Conservation (phyloP, 2,329 filamentous ascomycete genomes). For the Botrytis hyacinthi region DNA sequence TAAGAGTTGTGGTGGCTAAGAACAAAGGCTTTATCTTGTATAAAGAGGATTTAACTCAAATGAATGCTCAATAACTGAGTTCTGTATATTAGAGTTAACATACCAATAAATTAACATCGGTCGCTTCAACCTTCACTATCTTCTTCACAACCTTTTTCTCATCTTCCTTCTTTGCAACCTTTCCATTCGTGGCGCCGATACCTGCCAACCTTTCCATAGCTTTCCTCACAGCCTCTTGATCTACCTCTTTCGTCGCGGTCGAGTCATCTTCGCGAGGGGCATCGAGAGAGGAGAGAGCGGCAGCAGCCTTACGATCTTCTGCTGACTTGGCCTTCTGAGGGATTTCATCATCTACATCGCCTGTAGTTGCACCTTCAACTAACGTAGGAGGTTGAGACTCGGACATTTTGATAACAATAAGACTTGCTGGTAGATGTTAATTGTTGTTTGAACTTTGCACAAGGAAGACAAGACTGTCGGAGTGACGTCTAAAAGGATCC, state of each 20-base stretch:
- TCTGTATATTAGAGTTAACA: conserved; percentile 35
- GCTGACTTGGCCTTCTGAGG: conserved; percentile 57
- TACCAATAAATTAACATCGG: conserved; percentile 69
- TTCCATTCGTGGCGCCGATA: conserved; percentile 35
- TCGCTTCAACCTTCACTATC: conserved; percentile 68
- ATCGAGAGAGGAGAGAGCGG: conserved; percentile 70
- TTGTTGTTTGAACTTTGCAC: background rate
- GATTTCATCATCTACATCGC: conserved; percentile 58
- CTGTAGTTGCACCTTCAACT: conserved; percentile 58
- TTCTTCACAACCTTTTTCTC: conserved; percentile 55
- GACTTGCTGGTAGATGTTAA: background rate
- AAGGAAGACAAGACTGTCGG: background rate
- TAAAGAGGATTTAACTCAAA: conserved; percentile 11
- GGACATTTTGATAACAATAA: conserved; percentile 49
- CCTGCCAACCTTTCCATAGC: conserved; percentile 64
- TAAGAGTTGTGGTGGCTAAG: background rate
- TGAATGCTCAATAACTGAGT: background rate
- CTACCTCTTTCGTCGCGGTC: conserved; percentile 47
- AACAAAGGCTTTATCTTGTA: conserved; percentile 1
- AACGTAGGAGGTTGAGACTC: conserved; percentile 58
- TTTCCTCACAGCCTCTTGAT: conserved; percentile 69
- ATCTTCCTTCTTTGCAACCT: conserved; percentile 44
- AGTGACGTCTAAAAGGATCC: conserved; percentile 9
- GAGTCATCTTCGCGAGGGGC: conserved; percentile 48
- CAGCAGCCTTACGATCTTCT: conserved; percentile 75